Evolutionary conservation across 805 yeast species (phyloP), one percentile per base, ranked within the genome.

Genomic region (Candida nitratophila): DNA sequence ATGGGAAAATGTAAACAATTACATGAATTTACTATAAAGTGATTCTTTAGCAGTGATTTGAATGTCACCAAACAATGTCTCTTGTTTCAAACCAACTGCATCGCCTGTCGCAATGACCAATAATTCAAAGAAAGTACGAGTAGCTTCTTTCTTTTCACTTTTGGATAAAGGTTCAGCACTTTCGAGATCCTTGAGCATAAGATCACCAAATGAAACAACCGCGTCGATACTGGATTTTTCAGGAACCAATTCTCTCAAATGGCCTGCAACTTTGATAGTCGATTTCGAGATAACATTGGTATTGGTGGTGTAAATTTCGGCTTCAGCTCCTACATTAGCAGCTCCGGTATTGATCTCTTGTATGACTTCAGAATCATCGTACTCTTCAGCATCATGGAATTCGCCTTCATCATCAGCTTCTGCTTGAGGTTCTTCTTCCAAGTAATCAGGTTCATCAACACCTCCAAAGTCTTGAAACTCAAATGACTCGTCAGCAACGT

Each of bases 21-120:
- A 58, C 44, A 54, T 24, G 35, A 56, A 57, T 9, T 45, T 49
- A 19, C 38, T 31, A 34, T 47, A 36, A 17, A 57, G 37, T 16
- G 44, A 39, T 16, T 47, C 43, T 26, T 48, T 60, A 1, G 54
- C 48, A 22, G 50, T 58, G 32, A 86, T 70, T n/a, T 50, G 52
- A 45, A 87, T 80, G 33, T 74, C 77, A 4, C 81, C 83, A 50
- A 81, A 86, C 19, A 83, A 53, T 34, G 66, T 67, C 8, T 71
- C 69, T 64, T 87, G 96, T 32, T 76, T 63, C 36, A 88, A 61
- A 15, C 68, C 66, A 39, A 89, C 66, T 43, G 91, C 81, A 52
- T 83, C 89, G 38, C 79, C 71, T 6, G 93, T 82, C 2, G 95
- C 95, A 45, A 89, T 69, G 3, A 88, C 91, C 52, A 89, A 69